Percentiles rank a stretch among this genome's conserved stretches.
These are phyloP conservation scores for Gracilaria caudata DNA, from an alignment of 23 red algal species.

Conservation along the genomic window DNA sequence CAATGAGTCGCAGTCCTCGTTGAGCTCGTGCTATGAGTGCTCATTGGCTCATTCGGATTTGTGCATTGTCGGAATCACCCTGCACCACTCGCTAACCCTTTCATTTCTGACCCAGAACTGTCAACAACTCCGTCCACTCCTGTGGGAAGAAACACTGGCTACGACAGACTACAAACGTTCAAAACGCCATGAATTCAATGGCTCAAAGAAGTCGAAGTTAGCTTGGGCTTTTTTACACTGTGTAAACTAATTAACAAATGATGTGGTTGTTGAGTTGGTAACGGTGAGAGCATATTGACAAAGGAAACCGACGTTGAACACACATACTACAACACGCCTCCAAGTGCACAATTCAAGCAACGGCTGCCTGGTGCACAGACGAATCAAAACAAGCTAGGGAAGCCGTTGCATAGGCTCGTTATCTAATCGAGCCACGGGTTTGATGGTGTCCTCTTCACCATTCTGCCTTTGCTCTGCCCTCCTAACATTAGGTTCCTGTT, in stretches of 20 bases:
- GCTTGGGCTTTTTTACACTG: background rate
- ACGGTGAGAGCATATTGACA: background rate
- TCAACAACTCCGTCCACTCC: too few relatives aligned
- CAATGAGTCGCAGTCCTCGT: background rate
- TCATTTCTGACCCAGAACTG: too few relatives aligned
- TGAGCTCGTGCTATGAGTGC: background rate
- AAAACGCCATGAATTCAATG: too few relatives aligned
- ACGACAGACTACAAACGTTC: too few relatives aligned
- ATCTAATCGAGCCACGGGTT: background rate
- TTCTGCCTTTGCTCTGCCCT: background rate
- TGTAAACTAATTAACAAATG: background rate
- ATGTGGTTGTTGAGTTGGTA: background rate
- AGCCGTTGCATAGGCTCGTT: background rate
- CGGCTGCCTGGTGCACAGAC: background rate
- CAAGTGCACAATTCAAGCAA: background rate
- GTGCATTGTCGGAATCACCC: too few relatives aligned
- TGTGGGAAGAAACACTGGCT: too few relatives aligned
- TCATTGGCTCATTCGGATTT: background rate
- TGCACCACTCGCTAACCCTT: too few relatives aligned
- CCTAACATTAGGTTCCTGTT: too few relatives aligned
- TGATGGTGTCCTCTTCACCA: background rate
- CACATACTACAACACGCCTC: background rate
- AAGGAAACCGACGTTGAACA: too few relatives aligned
- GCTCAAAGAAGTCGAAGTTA: background rate
- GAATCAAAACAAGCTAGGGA: background rate